Conservation (phyloP, 2,329 filamentous ascomycete genomes). For the Diaporthe amygdali region DNA sequence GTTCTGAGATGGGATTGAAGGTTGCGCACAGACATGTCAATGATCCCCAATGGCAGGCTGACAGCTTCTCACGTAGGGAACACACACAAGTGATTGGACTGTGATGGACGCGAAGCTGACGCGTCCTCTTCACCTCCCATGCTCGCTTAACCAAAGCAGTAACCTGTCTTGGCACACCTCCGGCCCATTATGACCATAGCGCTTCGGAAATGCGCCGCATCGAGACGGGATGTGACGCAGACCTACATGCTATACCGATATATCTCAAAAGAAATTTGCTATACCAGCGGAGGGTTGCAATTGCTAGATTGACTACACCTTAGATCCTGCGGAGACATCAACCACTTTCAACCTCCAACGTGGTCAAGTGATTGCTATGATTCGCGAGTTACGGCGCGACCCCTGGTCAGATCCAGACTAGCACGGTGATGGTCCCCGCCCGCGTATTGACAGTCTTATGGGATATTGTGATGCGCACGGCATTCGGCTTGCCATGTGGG, state of each 20-base stretch:
- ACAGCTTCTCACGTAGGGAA: background rate
- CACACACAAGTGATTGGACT: conserved; percentile 10
- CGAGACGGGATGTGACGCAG: background rate
- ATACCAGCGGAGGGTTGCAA: background rate
- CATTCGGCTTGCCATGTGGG: background rate
- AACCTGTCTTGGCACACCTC: background rate
- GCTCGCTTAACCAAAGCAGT: background rate
- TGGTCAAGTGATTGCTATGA: background rate
- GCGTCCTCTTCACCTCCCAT: background rate
- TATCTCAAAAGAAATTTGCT: background rate
- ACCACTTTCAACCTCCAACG: background rate
- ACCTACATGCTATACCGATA: background rate
- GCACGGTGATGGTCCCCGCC: background rate
- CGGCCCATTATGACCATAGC: background rate
- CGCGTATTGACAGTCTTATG: background rate
- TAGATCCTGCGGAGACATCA: background rate
- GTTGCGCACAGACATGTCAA: background rate
- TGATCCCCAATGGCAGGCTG: background rate
- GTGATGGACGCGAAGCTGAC: background rate
- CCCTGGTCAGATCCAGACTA: background rate
- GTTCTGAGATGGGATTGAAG: background rate
- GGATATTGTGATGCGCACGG: background rate
- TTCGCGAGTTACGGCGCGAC: background rate
- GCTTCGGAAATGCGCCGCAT: background rate
- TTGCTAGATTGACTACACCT: background rate